phyloP scores from a whole-genome alignment of 1,139 yeast genomes.

The Geotrichum fermentans region DNA sequence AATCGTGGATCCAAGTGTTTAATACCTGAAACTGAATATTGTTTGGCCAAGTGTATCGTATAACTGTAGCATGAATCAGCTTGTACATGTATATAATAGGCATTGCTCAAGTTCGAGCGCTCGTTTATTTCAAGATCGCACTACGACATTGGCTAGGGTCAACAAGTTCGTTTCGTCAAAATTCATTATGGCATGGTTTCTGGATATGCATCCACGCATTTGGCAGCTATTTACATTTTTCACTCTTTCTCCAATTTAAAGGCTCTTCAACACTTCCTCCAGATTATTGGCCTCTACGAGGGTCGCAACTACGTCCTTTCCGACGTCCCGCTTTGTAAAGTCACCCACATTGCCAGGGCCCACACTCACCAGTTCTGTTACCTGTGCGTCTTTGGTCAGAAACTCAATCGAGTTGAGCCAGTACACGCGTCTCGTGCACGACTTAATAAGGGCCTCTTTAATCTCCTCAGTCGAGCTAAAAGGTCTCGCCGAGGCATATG shows the following conservation, averaged over 20 bases:
- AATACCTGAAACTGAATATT: too few relatives aligned
- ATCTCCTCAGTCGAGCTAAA: conserved; percentile 33
- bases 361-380: conserved; percentile 27
- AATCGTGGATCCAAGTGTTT: too few relatives aligned
- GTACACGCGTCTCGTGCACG: conserved; percentile 34
- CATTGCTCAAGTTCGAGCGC: too few relatives aligned
- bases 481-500: conserved; percentile 37
- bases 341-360: conserved; percentile 32
- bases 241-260: background rate
- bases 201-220: too few relatives aligned
- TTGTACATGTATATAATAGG: background rate
- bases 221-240: background rate
- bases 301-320: background rate
- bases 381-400: conserved; percentile 17
- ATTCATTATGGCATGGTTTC: too few relatives aligned
- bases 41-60: too few relatives aligned
- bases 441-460: conserved; percentile 26
- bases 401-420: conserved; percentile 33
- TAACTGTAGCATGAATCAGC: too few relatives aligned
- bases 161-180: too few relatives aligned
- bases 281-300: conserved; percentile 11
- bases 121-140: too few relatives aligned
- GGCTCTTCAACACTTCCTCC: conserved; percentile 4
- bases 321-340: conserved; percentile 17
- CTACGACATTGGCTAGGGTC: too few relatives aligned